A percentile compares a stretch with the other conserved stretches of the same genome.
These are phyloP conservation scores for Acacia melanoxylon DNA, from an alignment of 306 rosid genomes.

Conservation along the genomic window DNA sequence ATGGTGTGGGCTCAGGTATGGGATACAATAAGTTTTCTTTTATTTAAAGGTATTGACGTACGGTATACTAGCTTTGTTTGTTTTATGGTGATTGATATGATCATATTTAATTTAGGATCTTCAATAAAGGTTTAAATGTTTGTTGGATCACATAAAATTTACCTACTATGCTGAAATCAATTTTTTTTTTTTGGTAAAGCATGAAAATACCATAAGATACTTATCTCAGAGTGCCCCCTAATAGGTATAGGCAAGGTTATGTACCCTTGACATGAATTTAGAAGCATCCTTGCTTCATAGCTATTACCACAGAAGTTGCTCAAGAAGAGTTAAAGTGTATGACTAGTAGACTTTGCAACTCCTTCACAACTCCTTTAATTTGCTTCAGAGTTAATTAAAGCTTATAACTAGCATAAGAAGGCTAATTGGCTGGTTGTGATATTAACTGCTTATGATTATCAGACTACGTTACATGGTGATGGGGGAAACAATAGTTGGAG, in stretches of 20 bases:
- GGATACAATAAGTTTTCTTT: neutral
- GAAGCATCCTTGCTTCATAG: neutral
- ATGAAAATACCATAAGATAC: neutral
- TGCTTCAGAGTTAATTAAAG: neutral
- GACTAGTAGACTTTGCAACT: neutral
- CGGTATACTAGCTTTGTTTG: neutral
- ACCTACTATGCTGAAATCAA: neutral
- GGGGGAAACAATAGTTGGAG: neutral
- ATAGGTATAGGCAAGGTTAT: neutral
- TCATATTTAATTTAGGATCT: neutral
- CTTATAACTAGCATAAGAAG: neutral
- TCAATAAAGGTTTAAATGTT: neutral
- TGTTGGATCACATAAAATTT: neutral
- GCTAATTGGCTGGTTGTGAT: neutral
- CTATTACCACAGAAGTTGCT: neutral
- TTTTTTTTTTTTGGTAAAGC: neutral
- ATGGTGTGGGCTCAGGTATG: neutral
- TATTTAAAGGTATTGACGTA: neutral
- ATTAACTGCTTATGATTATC: neutral
- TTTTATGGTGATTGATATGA: neutral
- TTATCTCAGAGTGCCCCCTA: neutral
- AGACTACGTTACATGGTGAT: neutral
- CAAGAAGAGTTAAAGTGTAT: neutral
- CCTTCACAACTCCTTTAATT: neutral
- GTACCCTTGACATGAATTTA: neutral